Base-by-base conservation (phyloP, 1,284 basidiomycete species). In the Tilletia indica region DNA sequence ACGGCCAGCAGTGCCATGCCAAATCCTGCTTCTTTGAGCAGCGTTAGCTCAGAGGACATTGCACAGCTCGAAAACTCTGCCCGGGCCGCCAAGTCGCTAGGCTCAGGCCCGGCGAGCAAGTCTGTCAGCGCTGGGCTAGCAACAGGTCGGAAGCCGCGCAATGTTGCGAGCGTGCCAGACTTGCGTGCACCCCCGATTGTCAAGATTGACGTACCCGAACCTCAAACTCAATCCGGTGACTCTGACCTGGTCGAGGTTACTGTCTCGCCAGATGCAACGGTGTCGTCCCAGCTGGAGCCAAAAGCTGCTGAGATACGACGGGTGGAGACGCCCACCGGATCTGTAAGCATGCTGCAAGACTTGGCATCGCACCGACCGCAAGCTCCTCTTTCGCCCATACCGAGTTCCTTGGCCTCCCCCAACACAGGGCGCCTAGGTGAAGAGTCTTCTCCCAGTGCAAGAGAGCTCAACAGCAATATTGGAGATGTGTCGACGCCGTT, bases 331-430 rank as follows among this genome's bases (percentile, higher is more conserved):
- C 61, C 61, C 8, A 42, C 14, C 4, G 61, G 61, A 11, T 14
- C 36, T 9, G n/a, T 39, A 3, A 64, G 19, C 16, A 19, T 64
- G 34, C 19, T 36, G 36, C 14, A 36, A 38, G 36, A 64, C 61
- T 21, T 64, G 36, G 61, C 61, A 6, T 34, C 61, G 4, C 61
- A 64, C n/a, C 61, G 61, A 9, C 61, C 61, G 21, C 31, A 58
- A 34, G 45, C 68, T 42, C 47, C 67, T 8, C 61, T 68, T 38
- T 71, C 70, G 61, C 67, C 61, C 39, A 70, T 66, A 38, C 61
- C 61, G 14, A 64, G 61, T 36, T 64, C 61, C 1, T 39, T 64
- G 61, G 61, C 61, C 9, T 64, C 61, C 19, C 61, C 61, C 6
- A 12, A n/a, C 34, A 64, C 61, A 2, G 61, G 39, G n/a, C 63